Evolutionary conservation across 768 basidiomycete genomes (phyloP).

Genomic region (Leccinellum luteum): DNA sequence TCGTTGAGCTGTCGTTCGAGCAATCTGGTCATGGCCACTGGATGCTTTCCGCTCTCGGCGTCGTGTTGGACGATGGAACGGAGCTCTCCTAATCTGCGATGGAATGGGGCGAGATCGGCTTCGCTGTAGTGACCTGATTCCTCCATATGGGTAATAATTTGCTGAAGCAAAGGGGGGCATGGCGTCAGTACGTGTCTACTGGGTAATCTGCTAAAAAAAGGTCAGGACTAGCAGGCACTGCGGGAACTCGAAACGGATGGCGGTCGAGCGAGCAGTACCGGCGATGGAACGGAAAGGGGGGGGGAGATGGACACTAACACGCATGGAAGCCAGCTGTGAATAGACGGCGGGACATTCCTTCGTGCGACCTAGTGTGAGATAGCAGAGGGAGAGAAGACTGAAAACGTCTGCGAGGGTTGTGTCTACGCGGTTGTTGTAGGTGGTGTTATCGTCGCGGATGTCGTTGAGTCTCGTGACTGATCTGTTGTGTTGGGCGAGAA

Average conservation of each 20-base stretch:
- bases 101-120: slow-evolving; percentile 85
- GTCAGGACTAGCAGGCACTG: slow-evolving; percentile 24
- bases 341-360: slow-evolving; percentile 93
- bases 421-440: slow-evolving; percentile 87
- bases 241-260: slow-evolving; percentile 7
- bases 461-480: slow-evolving; percentile 89
- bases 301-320: slow-evolving; percentile 56
- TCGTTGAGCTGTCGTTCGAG: slow-evolving; percentile 89
- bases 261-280: not conserved
- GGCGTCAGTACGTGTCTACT: slow-evolving; percentile 27
- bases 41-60: slow-evolving; percentile 75
- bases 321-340: slow-evolving; percentile 93
- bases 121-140: slow-evolving; percentile 95
- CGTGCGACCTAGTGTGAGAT: slow-evolving; percentile 96
- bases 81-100: slow-evolving; percentile 74
- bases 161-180: slow-evolving; percentile 46
- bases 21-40: slow-evolving; percentile 82
- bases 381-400: slow-evolving; percentile 91
- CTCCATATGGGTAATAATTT: slow-evolving; percentile 94
- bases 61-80: slow-evolving; percentile 85
- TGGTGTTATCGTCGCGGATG: slow-evolving; percentile 73
- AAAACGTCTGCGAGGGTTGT: slow-evolving; percentile 96
- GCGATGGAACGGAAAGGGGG: slow-evolving; percentile 6
- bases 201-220: slow-evolving; percentile 22
- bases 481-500: slow-evolving; percentile 3